Conservation (phyloP, 306 rosid genomes). For the Rosa persica region DNA sequence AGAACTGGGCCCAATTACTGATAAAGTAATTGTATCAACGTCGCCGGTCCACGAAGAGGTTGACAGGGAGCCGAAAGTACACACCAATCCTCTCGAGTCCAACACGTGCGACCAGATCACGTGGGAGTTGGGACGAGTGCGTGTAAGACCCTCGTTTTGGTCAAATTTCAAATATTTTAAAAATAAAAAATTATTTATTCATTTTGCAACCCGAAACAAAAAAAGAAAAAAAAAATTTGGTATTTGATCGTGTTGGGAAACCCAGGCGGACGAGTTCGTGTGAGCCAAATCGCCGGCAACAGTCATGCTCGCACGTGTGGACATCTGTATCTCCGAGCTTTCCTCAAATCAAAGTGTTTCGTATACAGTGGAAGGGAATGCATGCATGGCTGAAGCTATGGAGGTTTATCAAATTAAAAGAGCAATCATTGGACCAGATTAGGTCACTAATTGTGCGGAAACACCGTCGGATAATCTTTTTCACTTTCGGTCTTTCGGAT, state of each 20-base stretch:
- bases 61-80: background rate
- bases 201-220: background rate
- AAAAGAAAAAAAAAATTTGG: background rate
- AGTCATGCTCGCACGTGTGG: constrained; percentile 16
- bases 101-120: background rate
- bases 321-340: background rate
- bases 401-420: background rate
- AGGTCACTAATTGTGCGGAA: background rate
- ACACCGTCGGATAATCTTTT: background rate
- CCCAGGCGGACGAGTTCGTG: background rate
- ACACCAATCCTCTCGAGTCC: background rate
- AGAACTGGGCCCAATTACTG: too few relatives aligned
- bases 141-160: background rate
- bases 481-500: too few relatives aligned
- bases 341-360: background rate
- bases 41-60: background rate
- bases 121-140: background rate
- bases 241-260: background rate
- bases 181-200: background rate
- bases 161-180: background rate
- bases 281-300: constrained; percentile 4
- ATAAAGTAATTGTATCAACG: background rate
- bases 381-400: background rate
- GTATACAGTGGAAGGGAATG: background rate
- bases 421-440: background rate